phyloP scores from a whole-genome alignment of 2,329 filamentous ascomycete species.

The Escovopsis sp. region DNA sequence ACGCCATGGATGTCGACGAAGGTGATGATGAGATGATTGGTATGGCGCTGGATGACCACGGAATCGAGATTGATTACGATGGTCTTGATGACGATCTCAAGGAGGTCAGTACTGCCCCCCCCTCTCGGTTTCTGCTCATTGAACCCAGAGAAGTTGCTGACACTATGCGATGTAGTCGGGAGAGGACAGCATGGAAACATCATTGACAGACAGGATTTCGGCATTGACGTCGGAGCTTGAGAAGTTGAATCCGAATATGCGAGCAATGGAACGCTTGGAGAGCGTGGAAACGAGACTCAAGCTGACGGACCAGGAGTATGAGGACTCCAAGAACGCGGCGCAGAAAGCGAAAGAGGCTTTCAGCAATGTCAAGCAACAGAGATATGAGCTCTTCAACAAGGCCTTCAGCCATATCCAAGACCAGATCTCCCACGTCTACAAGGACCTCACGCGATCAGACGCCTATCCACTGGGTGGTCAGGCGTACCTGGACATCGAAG shows the following conservation, averaged over 20 bases:
- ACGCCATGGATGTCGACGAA: constrained; percentile 83
- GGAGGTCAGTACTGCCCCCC: constrained; percentile 37
- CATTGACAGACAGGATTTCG: constrained; percentile 63
- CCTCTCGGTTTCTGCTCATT: too few species aligned
- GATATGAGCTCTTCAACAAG: constrained; percentile 86
- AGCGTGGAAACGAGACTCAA: constrained; percentile 72
- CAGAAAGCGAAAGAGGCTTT: constrained; percentile 71
- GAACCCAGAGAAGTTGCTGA: neutral
- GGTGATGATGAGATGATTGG: constrained; percentile 46
- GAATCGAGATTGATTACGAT: constrained; percentile 79
- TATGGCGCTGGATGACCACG: constrained; percentile 69
- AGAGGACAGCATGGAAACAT: constrained; percentile 57
- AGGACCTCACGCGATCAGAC: constrained; percentile 78
- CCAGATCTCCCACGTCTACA: constrained; percentile 87
- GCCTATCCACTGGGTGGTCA: constrained; percentile 89
- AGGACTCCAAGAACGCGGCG: constrained; percentile 62
- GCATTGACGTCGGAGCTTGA: constrained; percentile 67
- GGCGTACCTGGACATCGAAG: constrained; percentile 77
- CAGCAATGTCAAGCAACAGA: constrained; percentile 63
- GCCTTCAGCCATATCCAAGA: constrained; percentile 91
- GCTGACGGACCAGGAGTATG: constrained; percentile 77
- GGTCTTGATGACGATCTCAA: constrained; percentile 70
- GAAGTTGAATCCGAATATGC: constrained; percentile 93
- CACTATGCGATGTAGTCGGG: constrained; percentile 35
- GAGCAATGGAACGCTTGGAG: constrained; percentile 81